Percentiles rank a stretch among this genome's conserved stretches.
These are phyloP conservation scores for Auricularia cornea DNA, from an alignment of 768 basidiomycete species.

Conservation along the genomic window DNA sequence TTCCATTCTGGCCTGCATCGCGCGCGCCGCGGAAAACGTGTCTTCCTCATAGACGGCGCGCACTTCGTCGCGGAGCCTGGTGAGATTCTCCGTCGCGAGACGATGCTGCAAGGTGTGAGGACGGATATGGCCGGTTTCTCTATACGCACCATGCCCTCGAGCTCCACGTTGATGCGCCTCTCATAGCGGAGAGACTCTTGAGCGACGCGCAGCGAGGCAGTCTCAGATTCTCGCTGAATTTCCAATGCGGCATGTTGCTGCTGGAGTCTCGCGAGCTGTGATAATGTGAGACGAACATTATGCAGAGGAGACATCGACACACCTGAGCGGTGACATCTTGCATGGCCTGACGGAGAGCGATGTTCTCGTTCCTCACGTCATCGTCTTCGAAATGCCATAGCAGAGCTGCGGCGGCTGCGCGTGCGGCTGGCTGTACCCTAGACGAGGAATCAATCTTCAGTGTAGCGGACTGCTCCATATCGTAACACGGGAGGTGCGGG, in stretches of 20 bases:
- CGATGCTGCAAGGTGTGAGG: background rate
- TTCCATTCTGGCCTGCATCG: background rate
- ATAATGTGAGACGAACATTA: background rate
- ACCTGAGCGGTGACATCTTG: background rate
- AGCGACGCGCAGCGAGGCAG: background rate
- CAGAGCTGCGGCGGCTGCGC: background rate
- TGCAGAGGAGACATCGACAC: background rate
- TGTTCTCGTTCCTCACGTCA: background rate
- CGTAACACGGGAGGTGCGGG: no score
- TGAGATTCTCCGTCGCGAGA: background rate
- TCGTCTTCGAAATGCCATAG: background rate
- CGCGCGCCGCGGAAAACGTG: background rate
- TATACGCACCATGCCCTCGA: background rate
- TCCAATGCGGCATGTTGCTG: background rate
- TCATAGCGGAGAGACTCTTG: background rate
- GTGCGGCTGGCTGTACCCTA: background rate
- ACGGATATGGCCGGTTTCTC: background rate
- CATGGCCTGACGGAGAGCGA: background rate
- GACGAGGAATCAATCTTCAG: no score
- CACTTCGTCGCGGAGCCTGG: background rate
- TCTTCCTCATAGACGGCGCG: background rate
- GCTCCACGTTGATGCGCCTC: background rate
- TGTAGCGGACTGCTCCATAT: no score
- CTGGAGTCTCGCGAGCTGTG: background rate
- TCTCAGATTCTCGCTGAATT: background rate